Evolutionary conservation across 192 early-diverging fungal species (phyloP).

Genomic region (Helicostylum pulchrum): DNA sequence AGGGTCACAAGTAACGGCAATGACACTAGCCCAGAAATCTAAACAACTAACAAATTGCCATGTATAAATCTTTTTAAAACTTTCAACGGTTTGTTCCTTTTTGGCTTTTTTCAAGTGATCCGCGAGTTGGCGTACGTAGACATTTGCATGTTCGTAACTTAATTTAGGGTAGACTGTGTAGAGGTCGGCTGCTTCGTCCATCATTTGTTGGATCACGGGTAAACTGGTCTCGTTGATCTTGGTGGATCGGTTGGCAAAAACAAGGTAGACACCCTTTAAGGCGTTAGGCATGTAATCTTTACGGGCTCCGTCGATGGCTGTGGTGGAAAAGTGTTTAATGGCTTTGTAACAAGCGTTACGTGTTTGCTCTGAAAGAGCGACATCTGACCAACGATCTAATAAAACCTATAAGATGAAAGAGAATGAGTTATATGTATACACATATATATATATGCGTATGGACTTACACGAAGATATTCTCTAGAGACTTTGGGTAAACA

Average conservation of each 20-base stretch:
- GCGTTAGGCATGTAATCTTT: slow-evolving; percentile 22
- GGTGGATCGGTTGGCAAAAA: slow-evolving; percentile 69
- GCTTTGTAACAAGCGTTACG: slow-evolving; percentile 70
- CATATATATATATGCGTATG: neutral
- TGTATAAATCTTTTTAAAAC: slow-evolving; percentile 87
- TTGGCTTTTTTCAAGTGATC: slow-evolving; percentile 85
- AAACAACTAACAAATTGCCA: slow-evolving; percentile 95
- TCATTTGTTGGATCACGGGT: slow-evolving; percentile 81
- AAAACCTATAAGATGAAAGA: slow-evolving; percentile 35
- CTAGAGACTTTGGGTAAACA: slow-evolving; percentile 79
- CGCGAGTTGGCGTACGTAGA: slow-evolving; percentile 87
- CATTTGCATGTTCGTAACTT: slow-evolving; percentile 86
- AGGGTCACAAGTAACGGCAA: slow-evolving; percentile 63
- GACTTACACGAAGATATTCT: slow-evolving; percentile 68
- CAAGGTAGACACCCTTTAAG: slow-evolving; percentile 79
- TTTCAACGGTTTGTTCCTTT: slow-evolving; percentile 74
- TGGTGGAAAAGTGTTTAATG: slow-evolving; percentile 48
- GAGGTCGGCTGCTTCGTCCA: slow-evolving; percentile 85
- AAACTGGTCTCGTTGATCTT: slow-evolving; percentile 71
- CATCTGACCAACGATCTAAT: slow-evolving; percentile 51
- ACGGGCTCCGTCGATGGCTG: slow-evolving; percentile 15
- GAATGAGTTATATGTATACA: neutral
- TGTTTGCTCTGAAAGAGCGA: slow-evolving; percentile 54
- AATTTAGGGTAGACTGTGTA: slow-evolving; percentile 69
- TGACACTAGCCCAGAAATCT: slow-evolving; percentile 81